These are phyloP conservation scores for Starmerella khaoyaiensis DNA, from an alignment of 805 yeast species.

Conservation along the genomic window DNA sequence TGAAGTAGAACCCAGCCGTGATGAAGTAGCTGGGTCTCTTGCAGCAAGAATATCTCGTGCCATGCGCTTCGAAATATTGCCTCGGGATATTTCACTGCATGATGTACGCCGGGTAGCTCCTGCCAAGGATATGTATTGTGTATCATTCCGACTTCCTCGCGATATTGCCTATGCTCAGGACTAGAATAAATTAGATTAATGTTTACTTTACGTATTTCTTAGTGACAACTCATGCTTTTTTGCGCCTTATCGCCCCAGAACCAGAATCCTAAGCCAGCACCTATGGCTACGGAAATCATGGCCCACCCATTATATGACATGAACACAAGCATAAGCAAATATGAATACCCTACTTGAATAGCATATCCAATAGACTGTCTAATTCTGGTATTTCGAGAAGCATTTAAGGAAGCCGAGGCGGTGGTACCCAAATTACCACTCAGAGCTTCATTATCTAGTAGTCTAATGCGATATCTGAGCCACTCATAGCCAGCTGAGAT, in stretches of 20 bases:
- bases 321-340: slow-evolving; percentile 59
- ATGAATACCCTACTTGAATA: slow-evolving; percentile 23
- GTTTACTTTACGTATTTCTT: neutral
- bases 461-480: slow-evolving; percentile 28
- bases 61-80: slow-evolving; percentile 35
- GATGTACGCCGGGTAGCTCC: slow-evolving; percentile 91
- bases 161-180: slow-evolving; percentile 27
- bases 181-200: no score
- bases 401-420: neutral
- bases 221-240: slow-evolving; percentile 22
- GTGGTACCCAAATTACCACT: slow-evolving; percentile 1
- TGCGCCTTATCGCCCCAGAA: slow-evolving; percentile 35
- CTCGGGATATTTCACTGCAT: slow-evolving; percentile 49
- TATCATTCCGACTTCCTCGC: slow-evolving; percentile 50
- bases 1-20: slow-evolving; percentile 54
- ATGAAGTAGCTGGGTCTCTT: slow-evolving; percentile 56
- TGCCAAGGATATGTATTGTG: slow-evolving; percentile 91
- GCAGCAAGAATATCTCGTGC: slow-evolving; percentile 39
- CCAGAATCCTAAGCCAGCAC: slow-evolving; percentile 59
- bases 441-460: slow-evolving; percentile 14
- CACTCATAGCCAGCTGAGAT: slow-evolving; percentile 52
- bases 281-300: slow-evolving; percentile 58
- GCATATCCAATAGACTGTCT: slow-evolving; percentile 21
- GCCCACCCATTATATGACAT: slow-evolving; percentile 82
- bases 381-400: slow-evolving; percentile 1